Base-by-base conservation (phyloP, 768 basidiomycete genomes). In the Leccinum uliginosum region DNA sequence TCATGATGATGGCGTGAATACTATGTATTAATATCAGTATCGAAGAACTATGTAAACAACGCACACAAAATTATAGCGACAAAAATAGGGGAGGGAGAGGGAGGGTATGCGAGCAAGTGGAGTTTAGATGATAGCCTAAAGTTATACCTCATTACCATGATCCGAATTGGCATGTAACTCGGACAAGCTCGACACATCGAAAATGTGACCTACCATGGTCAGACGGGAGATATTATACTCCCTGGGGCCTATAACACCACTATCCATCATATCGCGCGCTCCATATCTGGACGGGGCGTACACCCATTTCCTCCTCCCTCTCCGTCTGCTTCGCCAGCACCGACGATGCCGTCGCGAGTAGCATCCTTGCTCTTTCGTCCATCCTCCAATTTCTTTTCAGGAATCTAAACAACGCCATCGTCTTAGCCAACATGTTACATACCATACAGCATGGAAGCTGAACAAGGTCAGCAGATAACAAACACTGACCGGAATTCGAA, bases 401-500 rank as follows among this genome's bases (percentile, higher is more conserved):
- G 70, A 32, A 82, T 75, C 81, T 81, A 54, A 52, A 17, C 51
- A 34, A 34, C 17, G 3, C 14, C 40, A 12, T 40, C 45, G 6
- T 9, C 46, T 57, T 26, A 47, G 53, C 3, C 23, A 34, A 10
- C 12, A 40, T 43, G 5, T 21, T 21, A 43, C 19, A 24, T n/a
- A 12, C 27, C 26, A 38, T 26, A 40, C 21, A 27, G 7, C 12
- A 12, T 29, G 6, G n/a, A 26, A 15, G 24, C 3, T 7, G 17
- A 2, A 35, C 74, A 50, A 32, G 14, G 49, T 7, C 19, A 21
- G 30, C n/a, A 40, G n/a, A 40, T 19, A 19, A 5, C n/a, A n/a
- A 40, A 40, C 30, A 50, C 80, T 50, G 48, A 84, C 83, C 52
- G 78, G 78, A 11, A 84, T 63, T 17, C 84, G 77, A 53, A 76